phyloP scores from a whole-genome alignment of 139 green algal species.

The Haematococcus lacustris region DNA sequence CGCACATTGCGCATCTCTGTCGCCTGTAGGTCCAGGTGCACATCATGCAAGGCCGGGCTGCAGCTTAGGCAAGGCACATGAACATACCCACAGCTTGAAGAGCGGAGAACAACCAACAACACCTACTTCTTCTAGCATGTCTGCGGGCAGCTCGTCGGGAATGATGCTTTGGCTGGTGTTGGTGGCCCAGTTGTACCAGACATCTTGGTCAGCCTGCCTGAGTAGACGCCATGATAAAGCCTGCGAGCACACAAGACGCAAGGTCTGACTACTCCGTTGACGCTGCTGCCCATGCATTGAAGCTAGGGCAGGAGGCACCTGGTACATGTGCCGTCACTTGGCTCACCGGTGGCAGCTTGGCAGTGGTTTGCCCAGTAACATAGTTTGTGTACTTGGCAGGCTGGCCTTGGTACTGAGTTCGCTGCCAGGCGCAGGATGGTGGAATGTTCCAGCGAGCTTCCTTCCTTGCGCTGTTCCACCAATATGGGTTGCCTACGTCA shows the following conservation, averaged over 20 bases:
- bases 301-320: background rate
- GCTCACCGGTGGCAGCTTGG: conserved; percentile 13
- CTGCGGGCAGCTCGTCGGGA: conserved; percentile 11
- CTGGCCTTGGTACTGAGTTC: conserved; percentile 22
- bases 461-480: conserved; percentile 17
- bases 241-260: background rate
- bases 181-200: conserved; percentile 22
- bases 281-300: background rate
- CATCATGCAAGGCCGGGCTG: background rate
- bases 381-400: conserved; percentile 28
- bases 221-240: conserved; percentile 14
- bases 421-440: conserved; percentile 28
- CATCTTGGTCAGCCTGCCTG: background rate
- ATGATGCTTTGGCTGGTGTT: conserved; percentile 8
- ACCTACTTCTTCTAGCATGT: conserved; percentile 11
- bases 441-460: conserved; percentile 35
- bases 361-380: conserved; percentile 19
- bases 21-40: too few relatives aligned
- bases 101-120: background rate
- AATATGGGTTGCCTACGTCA: conserved; percentile 16
- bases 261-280: too few relatives aligned
- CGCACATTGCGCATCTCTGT: conserved; percentile 11
- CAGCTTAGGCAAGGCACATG: background rate
- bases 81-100: background rate
- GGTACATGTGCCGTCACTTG: too few relatives aligned